These are phyloP conservation scores for Pichia cabralensis DNA, from an alignment of 805 yeast species.

Conservation along the genomic window DNA sequence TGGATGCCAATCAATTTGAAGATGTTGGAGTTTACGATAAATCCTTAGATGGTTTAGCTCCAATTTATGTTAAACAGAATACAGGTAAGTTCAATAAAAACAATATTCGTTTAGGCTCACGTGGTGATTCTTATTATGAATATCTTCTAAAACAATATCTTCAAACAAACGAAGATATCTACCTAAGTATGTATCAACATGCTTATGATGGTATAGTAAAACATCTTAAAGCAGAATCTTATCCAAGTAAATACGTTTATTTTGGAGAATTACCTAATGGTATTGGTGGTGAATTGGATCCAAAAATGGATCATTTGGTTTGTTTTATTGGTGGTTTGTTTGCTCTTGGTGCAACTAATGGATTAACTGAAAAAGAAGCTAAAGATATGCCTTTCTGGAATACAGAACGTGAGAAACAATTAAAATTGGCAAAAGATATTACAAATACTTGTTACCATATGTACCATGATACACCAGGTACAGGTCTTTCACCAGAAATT, in stretches of 20 bases:
- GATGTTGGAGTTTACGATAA: conserved; percentile 1
- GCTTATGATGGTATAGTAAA: conserved; percentile 69
- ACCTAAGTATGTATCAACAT: conserved; percentile 67
- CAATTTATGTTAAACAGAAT: conserved; percentile 69
- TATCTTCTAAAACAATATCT: conserved; percentile 77
- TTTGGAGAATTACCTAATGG: conserved; percentile 76
- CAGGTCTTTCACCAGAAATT: conserved; percentile 85
- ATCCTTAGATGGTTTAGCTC: conserved; percentile 59
- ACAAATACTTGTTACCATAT: conserved; percentile 75
- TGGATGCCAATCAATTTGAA: conserved; percentile 53
- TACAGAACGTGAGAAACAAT: conserved; percentile 46
- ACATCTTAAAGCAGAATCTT: conserved; percentile 49
- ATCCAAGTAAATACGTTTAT: conserved; percentile 53
- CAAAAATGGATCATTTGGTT: conserved; percentile 87
- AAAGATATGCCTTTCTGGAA: conserved; percentile 49
- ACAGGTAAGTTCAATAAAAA: conserved; percentile 58
- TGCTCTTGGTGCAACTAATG: conserved; percentile 84
- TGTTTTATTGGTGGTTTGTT: conserved; percentile 86
- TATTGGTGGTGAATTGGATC: conserved; percentile 43
- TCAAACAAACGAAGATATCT: conserved; percentile 63
- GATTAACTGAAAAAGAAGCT: conserved; percentile 48
- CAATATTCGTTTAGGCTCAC: conserved; percentile 71
- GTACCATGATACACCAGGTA: conserved; percentile 58
- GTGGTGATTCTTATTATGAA: conserved; percentile 93
- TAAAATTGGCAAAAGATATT: conserved; percentile 61